Evolutionary conservation across 345 rosid genomes (phyloP).

Genomic region (Triadica sebifera): DNA sequence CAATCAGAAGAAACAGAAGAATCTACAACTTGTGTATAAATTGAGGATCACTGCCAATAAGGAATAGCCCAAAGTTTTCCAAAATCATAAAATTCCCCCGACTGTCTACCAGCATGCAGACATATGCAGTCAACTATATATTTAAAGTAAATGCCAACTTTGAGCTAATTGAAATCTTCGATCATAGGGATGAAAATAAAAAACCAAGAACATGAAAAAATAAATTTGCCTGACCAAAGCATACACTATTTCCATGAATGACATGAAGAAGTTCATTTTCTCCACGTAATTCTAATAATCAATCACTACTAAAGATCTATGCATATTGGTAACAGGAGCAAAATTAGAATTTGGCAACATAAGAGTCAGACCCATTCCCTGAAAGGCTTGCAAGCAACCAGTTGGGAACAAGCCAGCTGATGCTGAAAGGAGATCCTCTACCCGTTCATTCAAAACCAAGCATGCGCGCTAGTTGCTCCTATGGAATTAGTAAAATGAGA

Average conservation of each 20-base stretch:
- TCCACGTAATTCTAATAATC: too few relatives aligned
- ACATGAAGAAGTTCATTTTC: too few relatives aligned
- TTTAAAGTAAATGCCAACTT: background rate
- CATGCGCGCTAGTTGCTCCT: background rate
- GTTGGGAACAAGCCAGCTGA: constrained; percentile 3
- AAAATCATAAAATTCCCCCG: background rate
- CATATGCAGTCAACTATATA: background rate
- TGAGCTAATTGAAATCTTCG: background rate
- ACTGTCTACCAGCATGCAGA: background rate
- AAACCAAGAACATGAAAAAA: background rate
- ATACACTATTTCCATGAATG: too few relatives aligned
- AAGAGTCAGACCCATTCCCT: background rate
- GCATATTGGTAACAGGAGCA: too few relatives aligned
- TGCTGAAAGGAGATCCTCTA: background rate
- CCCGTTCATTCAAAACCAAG: background rate
- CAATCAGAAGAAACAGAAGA: too few relatives aligned
- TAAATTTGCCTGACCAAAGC: too few relatives aligned
- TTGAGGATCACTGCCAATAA: too few relatives aligned
- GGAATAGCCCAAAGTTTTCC: background rate
- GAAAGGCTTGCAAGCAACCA: background rate
- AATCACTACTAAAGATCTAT: too few relatives aligned
- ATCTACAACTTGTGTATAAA: too few relatives aligned
- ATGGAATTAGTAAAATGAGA: background rate
- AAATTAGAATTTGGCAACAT: too few relatives aligned
- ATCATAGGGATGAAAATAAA: background rate